Evolutionary conservation across 2,329 filamentous ascomycete species (phyloP).

Genomic region (Fusarium praegraminearum): DNA sequence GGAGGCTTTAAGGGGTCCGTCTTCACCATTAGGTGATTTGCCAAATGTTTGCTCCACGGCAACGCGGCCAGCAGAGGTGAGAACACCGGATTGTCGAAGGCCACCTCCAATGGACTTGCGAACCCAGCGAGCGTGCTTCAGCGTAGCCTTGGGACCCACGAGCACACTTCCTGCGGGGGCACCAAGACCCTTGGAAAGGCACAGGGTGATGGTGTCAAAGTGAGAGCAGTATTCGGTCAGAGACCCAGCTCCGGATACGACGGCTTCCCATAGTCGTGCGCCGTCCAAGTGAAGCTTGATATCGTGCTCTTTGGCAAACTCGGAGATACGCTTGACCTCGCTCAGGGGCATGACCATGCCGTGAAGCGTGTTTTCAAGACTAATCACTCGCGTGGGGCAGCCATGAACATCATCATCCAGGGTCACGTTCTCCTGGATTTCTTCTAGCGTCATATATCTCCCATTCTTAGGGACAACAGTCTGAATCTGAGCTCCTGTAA

Average conservation of each 20-base stretch:
- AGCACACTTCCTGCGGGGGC: constrained; percentile 84
- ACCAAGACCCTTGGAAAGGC: constrained; percentile 85
- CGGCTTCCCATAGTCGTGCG: constrained; percentile 85
- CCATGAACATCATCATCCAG: constrained; percentile 78
- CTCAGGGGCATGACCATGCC: constrained; percentile 82
- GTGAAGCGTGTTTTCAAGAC: constrained; percentile 86
- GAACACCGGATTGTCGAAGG: constrained; percentile 76
- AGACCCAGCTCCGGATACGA: constrained; percentile 74
- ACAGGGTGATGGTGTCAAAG: constrained; percentile 81
- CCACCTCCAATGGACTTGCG: constrained; percentile 83
- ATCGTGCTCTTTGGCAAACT: constrained; percentile 72
- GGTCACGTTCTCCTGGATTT: constrained; percentile 74
- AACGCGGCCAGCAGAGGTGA: constrained; percentile 77
- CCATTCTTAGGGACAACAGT: constrained; percentile 77
- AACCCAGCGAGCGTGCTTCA: constrained; percentile 58
- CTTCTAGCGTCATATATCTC: constrained; percentile 79
- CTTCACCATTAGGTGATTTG: constrained; percentile 53
- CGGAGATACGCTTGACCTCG: constrained; percentile 76
- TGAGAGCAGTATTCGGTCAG: constrained; percentile 74
- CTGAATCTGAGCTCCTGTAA: constrained; percentile 78
- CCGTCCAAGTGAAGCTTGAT: constrained; percentile 84
- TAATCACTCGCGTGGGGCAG: constrained; percentile 84
- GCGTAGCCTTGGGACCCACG: constrained; percentile 60
- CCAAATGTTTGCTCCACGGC: constrained; percentile 68
- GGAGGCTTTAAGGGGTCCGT: constrained; percentile 69